phyloP scores from a whole-genome alignment of 371 early-diverging fungal genomes.

The Haplosporangium sp. region DNA sequence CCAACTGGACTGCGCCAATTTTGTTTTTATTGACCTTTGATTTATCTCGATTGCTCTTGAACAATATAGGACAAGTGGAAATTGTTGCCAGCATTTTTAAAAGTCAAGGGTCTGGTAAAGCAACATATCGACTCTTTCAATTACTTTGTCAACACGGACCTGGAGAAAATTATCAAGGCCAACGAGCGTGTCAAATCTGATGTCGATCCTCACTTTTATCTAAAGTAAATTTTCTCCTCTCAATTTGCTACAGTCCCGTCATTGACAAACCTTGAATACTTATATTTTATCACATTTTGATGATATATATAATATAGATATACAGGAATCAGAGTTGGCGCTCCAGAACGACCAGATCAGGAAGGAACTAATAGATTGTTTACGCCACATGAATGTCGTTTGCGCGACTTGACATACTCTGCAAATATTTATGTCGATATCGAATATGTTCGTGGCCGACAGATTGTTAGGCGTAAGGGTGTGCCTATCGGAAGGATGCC shows the following conservation, averaged over 20 bases:
- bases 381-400: constrained; percentile 99
- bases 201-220: constrained; percentile 97
- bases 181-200: constrained; percentile 98
- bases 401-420: constrained; percentile 99
- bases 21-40: background rate
- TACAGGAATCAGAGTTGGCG: constrained; percentile 90
- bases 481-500: constrained; percentile 98
- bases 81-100: constrained; percentile 97
- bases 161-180: constrained; percentile 96
- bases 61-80: constrained; percentile 94
- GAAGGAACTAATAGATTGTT: constrained; percentile 80
- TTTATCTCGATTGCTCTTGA: background rate
- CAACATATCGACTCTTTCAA: constrained; percentile 99
- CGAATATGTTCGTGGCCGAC: constrained; percentile 94
- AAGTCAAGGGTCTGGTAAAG: constrained; percentile 98
- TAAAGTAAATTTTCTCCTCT: constrained; percentile 73
- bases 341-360: constrained; percentile 86
- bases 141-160: constrained; percentile 97
- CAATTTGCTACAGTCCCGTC: background rate
- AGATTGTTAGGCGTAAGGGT: constrained; percentile 87
- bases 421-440: constrained; percentile 97
- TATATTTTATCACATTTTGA: no score
- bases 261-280: background rate
- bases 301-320: constrained; percentile 67
- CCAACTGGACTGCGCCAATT: constrained; percentile 18